Evolutionary conservation across 2,329 filamentous ascomycete species (phyloP), one percentile per base, ranked within the genome.

Genomic region (Aulographum hederae): DNA sequence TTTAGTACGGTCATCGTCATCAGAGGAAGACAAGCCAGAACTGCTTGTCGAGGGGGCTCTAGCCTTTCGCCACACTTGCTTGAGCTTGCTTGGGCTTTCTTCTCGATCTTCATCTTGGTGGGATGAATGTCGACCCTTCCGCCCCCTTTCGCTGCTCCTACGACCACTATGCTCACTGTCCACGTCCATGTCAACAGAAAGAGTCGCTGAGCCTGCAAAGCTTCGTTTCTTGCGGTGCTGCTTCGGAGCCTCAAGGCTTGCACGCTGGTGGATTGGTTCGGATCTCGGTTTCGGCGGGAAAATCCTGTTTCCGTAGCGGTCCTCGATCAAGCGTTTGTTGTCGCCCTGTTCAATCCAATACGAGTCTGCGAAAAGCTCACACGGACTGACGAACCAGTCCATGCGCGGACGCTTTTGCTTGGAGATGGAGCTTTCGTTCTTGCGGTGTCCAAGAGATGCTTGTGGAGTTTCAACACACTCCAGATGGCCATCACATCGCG

Each of bases 261-360:
- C n/a, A n/a, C n/a, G n/a, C n/a, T n/a, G n/a, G n/a, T n/a, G n/a
- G n/a, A n/a, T n/a, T n/a, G n/a, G n/a, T n/a, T n/a, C n/a, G n/a
- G n/a, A n/a, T n/a, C n/a, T n/a, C n/a, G n/a, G n/a, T n/a, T 8
- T 25, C 21, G 21, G 53, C 1, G 69, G 63, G 38, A 79, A 91
- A 11, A 94, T 69, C 35, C 68, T 74, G 30, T 69, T 66, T 45
- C 82, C 82, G 43, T 80, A 61, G 11, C 73, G 71, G 51, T 93
- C 78, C 46, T 92, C 79, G 26, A 93, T 76, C 18, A 84, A 61
- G 32, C 65, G 65, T 49, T 85, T 91, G 52, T 94, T 84, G 35
- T 75, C 62, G 19, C 68, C 70, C 44, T 85, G 73, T 48, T 94
- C 82, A 15, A 91, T 57, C 89, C 89, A 98, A 45, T 85, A 81